Evolutionary conservation across 1,284 basidiomycete genomes (phyloP).

Genomic region (Trichosporon sp.): DNA sequence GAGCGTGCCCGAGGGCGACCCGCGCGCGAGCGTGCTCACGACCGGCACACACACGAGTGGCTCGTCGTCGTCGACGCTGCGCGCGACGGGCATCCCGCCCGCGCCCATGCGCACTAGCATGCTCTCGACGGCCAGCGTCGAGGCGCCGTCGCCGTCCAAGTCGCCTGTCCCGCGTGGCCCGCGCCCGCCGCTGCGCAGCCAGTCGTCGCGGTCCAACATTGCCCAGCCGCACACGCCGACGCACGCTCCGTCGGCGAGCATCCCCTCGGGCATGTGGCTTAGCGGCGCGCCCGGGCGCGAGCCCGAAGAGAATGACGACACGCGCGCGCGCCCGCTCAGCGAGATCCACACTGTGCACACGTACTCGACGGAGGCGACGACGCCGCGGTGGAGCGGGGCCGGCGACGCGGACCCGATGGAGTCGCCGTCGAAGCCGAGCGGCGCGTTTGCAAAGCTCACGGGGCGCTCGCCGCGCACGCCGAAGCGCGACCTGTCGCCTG

Average conservation of each 20-base stretch:
- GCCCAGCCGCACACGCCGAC: background rate
- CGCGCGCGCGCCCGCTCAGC: background rate
- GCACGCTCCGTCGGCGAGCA: background rate
- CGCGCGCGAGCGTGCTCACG: background rate
- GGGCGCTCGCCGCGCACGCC: background rate
- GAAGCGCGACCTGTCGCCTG: background rate
- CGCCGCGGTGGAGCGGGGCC: background rate
- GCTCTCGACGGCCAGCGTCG: background rate
- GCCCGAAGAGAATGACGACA: background rate
- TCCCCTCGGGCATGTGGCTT: background rate
- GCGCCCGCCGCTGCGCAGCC: background rate
- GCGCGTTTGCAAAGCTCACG: background rate
- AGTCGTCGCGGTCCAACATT: background rate
- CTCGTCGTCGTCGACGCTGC: background rate
- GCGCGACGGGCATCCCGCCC: background rate
- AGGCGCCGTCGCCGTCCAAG: background rate
- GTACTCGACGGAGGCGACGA: background rate
- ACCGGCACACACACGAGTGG: background rate
- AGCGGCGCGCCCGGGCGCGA: background rate
- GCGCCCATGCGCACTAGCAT: background rate
- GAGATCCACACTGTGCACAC: constrained; percentile 1
- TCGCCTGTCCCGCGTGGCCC: background rate
- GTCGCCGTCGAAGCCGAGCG: background rate
- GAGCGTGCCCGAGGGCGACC: background rate
- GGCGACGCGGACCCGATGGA: background rate